These are phyloP conservation scores for Plantago major DNA, from an alignment of 257 asterid species.

Conservation along the genomic window DNA sequence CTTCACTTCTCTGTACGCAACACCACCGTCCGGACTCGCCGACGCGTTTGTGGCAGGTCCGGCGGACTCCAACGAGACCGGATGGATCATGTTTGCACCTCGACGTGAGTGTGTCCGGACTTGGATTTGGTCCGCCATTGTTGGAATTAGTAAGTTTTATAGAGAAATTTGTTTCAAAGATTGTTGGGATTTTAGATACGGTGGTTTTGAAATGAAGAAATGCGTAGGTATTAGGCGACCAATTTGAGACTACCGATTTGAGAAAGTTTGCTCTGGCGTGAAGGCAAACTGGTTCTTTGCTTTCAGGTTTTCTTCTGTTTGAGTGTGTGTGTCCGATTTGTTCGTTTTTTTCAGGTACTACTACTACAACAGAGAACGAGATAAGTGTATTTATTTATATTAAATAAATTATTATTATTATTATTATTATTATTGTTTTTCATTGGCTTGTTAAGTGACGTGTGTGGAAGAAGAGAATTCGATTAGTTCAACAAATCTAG, in stretches of 20 bases:
- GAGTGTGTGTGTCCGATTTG: neutral
- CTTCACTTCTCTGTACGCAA: slow-evolving; percentile 52
- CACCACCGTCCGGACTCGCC: slow-evolving; percentile 14
- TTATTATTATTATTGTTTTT: too few relatives aligned
- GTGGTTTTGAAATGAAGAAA: neutral
- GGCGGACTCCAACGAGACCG: slow-evolving; percentile 36
- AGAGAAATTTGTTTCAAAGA: too few relatives aligned
- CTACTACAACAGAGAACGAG: too few relatives aligned
- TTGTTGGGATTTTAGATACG: neutral
- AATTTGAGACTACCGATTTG: neutral
- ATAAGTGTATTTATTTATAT: too few relatives aligned
- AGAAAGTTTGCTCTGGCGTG: neutral
- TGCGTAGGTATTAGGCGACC: neutral
- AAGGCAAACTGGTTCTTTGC: slow-evolving; percentile 9
- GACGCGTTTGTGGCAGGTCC: slow-evolving; percentile 18
- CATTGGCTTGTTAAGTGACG: too few relatives aligned
- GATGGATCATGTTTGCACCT: slow-evolving; percentile 58
- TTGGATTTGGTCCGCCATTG: slow-evolving; percentile 41
- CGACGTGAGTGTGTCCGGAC: slow-evolving; percentile 48
- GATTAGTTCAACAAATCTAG: too few relatives aligned
- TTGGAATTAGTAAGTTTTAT: neutral
- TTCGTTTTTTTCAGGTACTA: neutral
- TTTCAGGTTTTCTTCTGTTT: slow-evolving; percentile 3
- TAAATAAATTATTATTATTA: too few relatives aligned
- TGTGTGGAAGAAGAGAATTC: too few relatives aligned